Evolutionary conservation across 371 early-diverging fungal species (phyloP), one percentile per base, ranked within the genome.

Genomic region (Entomophthora muscae): DNA sequence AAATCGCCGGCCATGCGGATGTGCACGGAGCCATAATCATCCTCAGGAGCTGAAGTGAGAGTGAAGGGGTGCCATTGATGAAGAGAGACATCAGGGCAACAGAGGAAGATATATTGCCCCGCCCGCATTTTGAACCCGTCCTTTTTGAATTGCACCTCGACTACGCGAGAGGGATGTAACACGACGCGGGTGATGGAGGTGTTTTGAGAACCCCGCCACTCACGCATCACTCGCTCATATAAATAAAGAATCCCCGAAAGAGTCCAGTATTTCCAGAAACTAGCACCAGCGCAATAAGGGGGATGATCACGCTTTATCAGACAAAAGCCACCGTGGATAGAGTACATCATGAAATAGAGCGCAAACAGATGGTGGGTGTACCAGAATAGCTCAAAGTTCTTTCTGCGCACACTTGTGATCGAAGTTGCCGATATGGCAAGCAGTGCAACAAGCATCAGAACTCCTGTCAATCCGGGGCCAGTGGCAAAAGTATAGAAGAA

Each of bases 21-120:
- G 68, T 89, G 90, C 24, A 90, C 74, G n/a, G 82, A 81, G 55
- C 86, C 67, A 70, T 83, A 84, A 57, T 81, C 81, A 56, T 90
- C 90, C 64, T 86, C 80, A 0, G 89, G 89, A n/a, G 88, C 84
- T n/a, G 83, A 85, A 27, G 91, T 89, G 53, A 90, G 71, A 30
- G 90, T 90, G 72, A 89, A 89, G 13, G 91, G 91, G 68, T 90
- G 91, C 85, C 86, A 89, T 65, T 90, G 67, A 53, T 61, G 69
- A 13, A 61, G 23, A 2, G 84, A 77, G 28, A 88, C 74, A 23
- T 75, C 77, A 10, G 88, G 87, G 59, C 83, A 77, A 66, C 76
- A 80, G 64, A 88, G 61, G 67, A 81, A 85, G 24, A 86, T 66
- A 65, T 79, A 88, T 67, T 88, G 86, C 17, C 88, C 88, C 12